phyloP scores from a whole-genome alignment of 305 asterid genomes.

The Plantago coronopus region DNA sequence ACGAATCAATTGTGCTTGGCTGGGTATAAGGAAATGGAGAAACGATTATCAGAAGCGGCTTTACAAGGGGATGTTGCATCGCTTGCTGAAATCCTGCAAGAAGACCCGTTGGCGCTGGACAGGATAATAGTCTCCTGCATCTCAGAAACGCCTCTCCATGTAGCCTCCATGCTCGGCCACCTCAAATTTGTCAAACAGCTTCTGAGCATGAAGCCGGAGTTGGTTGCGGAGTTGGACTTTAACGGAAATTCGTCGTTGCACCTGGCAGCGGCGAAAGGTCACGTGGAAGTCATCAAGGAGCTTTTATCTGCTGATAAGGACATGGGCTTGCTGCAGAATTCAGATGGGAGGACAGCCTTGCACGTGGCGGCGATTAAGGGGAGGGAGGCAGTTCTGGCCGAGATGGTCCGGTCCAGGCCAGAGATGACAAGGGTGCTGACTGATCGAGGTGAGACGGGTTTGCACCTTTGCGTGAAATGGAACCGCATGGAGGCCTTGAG shows the following conservation, averaged over 20 bases:
- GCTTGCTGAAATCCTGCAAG: background rate
- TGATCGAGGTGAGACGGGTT: slow-evolving; percentile 39
- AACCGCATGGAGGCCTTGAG: slow-evolving; percentile 30
- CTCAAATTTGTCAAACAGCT: background rate
- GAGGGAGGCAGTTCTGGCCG: slow-evolving; percentile 30
- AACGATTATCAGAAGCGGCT: background rate
- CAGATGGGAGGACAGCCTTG: slow-evolving; percentile 41
- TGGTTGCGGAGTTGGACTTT: slow-evolving; percentile 33
- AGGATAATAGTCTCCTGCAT: slow-evolving; percentile 1
- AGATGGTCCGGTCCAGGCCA: slow-evolving; percentile 28
- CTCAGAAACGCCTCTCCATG: slow-evolving; percentile 1
- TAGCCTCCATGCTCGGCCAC: slow-evolving; percentile 2
- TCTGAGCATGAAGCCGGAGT: slow-evolving; percentile 2
- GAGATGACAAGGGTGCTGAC: slow-evolving; percentile 26
- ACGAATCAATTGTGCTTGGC: too few relatives aligned
- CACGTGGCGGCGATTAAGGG: slow-evolving; percentile 41
- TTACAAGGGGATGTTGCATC: background rate
- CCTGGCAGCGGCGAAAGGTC: slow-evolving; percentile 40
- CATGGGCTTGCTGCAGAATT: slow-evolving; percentile 25
- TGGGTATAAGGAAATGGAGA: background rate
- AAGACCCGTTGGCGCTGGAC: background rate
- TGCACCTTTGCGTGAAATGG: slow-evolving; percentile 38
- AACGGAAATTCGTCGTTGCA: slow-evolving; percentile 39
- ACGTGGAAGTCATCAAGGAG: slow-evolving; percentile 33
- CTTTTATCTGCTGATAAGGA: slow-evolving; percentile 28